Evolutionary conservation across 116 monocot genomes (phyloP).

Genomic region (Phalaenopsis hybrid): DNA sequence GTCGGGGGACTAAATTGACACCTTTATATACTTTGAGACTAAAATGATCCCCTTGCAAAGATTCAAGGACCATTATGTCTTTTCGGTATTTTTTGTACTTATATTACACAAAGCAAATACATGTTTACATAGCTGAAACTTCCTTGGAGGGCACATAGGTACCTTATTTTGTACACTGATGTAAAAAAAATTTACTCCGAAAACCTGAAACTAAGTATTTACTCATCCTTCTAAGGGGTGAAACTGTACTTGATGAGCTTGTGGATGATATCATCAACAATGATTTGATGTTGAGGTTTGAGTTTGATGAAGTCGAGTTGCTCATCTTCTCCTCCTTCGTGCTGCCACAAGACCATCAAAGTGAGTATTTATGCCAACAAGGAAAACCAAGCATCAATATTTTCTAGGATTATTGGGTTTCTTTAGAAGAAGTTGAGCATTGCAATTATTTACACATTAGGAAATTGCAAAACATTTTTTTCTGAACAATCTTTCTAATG

Average conservation of each 20-base stretch:
- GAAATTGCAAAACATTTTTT: background rate
- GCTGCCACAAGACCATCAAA: constrained; percentile 10
- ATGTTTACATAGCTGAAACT: background rate
- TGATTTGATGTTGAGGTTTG: constrained; percentile 13
- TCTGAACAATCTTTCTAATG: background rate
- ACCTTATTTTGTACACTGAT: background rate
- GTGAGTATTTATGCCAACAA: constrained; percentile 7
- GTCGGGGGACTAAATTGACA: too few species aligned
- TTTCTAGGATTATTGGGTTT: background rate
- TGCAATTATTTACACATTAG: background rate
- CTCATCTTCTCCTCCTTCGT: constrained; percentile 15
- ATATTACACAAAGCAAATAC: background rate
- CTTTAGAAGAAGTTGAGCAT: background rate
- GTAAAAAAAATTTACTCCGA: background rate
- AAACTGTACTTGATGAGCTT: constrained; percentile 3
- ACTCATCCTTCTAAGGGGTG: background rate
- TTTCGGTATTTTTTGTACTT: background rate
- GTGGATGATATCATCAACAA: constrained; percentile 15
- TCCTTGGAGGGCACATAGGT: background rate
- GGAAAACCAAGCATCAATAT: background rate
- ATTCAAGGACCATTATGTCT: background rate
- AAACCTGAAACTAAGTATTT: background rate
- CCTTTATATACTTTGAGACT: too few species aligned
- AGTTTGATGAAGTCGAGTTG: constrained; percentile 18
- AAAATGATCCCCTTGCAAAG: too few species aligned